Conservation (phyloP, 2,329 filamentous ascomycete genomes). For the Colletotrichum coccodes region DNA sequence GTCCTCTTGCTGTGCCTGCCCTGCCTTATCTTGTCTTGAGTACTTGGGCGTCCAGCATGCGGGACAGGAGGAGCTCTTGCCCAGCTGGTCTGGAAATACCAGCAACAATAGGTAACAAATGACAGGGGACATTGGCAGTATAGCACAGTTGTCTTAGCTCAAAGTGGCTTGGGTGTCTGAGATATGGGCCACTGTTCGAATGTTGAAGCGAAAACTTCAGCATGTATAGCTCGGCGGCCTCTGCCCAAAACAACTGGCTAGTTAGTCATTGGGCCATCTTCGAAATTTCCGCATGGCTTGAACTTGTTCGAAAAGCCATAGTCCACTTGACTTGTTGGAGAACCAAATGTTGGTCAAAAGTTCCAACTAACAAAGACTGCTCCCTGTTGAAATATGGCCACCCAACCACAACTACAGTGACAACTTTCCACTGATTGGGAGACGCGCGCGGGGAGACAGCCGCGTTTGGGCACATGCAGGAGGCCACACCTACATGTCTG, state of each 20-base stretch:
- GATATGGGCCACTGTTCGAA: background rate
- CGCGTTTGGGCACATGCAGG: no score
- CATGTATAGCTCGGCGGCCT: background rate
- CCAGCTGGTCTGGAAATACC: no score
- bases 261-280: no score
- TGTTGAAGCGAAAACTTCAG: background rate
- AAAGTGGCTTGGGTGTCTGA: background rate
- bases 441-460: background rate
- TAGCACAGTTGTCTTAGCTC: background rate
- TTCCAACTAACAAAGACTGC: background rate
- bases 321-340: no score
- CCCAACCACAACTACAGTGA: background rate
- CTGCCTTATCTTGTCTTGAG: background rate
- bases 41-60: background rate
- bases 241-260: background rate
- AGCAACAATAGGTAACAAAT: no score
- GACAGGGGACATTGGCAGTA: background rate
- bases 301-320: no score
- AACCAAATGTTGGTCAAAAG: background rate
- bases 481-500: no score
- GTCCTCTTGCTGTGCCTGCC: no score
- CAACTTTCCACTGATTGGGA: background rate
- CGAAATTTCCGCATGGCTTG: no score
- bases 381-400: background rate
- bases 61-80: background rate